Percentiles rank a stretch among this genome's conserved stretches.
Evolutionary conservation across 2,329 filamentous ascomycete species (phyloP).

Genomic region (Aspergillus vadensis): DNA sequence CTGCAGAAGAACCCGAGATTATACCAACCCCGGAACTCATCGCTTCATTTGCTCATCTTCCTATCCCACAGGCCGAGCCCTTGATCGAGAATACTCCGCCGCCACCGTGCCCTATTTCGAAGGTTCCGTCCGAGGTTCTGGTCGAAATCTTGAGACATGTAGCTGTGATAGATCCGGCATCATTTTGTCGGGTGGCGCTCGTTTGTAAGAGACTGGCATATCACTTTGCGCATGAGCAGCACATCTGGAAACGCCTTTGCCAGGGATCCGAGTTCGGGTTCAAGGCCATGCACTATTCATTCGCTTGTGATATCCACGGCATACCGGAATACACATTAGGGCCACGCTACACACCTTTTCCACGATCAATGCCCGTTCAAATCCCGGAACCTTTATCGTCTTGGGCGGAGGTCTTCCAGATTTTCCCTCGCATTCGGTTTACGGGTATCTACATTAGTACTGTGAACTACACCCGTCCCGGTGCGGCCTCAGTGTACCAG

Average conservation of each 20-base stretch:
- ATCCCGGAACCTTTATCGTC: slow-evolving; percentile 46
- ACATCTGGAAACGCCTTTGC: slow-evolving; percentile 80
- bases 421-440: slow-evolving; percentile 84
- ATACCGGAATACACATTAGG: slow-evolving; percentile 35
- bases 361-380: slow-evolving; percentile 28
- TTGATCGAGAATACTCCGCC: slow-evolving; percentile 69
- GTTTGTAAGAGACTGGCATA: slow-evolving; percentile 89
- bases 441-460: slow-evolving; percentile 96
- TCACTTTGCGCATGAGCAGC: slow-evolving; percentile 78
- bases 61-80: slow-evolving; percentile 68
- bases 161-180: slow-evolving; percentile 72
- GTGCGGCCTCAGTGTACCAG: slow-evolving; percentile 67
- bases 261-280: slow-evolving; percentile 75
- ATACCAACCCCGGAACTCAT: slow-evolving; percentile 69
- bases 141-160: slow-evolving; percentile 76
- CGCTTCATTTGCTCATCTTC: slow-evolving; percentile 68
- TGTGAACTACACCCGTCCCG: slow-evolving; percentile 88
- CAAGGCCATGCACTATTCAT: slow-evolving; percentile 78
- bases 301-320: slow-evolving; percentile 63
- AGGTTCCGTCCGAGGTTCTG: slow-evolving; percentile 80
- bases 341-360: slow-evolving; percentile 40
- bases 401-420: slow-evolving; percentile 73
- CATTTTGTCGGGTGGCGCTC: slow-evolving; percentile 72
- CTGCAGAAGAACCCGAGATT: slow-evolving; percentile 52
- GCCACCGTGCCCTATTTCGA: slow-evolving; percentile 78